Base-by-base conservation (phyloP, 495 filamentous ascomycete genomes). In the Corynascus novoguineensis region DNA sequence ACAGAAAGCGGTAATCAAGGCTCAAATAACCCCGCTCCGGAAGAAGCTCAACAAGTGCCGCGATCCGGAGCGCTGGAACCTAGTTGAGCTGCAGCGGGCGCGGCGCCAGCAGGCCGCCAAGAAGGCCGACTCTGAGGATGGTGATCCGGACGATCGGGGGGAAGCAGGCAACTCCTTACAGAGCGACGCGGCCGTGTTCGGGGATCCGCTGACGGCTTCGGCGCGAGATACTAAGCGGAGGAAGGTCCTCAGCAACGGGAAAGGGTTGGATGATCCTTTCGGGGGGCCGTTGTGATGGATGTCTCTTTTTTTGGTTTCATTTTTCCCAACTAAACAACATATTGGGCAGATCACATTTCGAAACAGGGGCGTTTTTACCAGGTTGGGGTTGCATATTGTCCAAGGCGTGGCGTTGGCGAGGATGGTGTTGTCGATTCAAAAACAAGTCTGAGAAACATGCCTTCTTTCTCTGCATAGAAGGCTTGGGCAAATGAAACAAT, bases 31-130 rank as follows among this genome's bases (percentile, higher is more conserved):
- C 41, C 81, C 71, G 32, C 63, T 92, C 10, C 79, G 75, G 21
- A 89, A 85, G 71, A 95, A 93, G 71, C 74, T 95, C 14, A 82
- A 81, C 40, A 84, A 85, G 55, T 95, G 90, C 68, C 81, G 85
- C 54, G 89, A 95, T 61, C 88, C 89, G 1, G 78, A 81, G 34
- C 80, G 83, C 41, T 77, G 73, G 49, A 83, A 88, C 66, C 60
- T 87, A 42, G 78, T 84, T 10, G 76, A 77, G 38, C 62, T 83
- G 29, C 81, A 86, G 60, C 73, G 74, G 50, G 77, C 73, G 25
- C 68, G 71, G 35, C 64, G 75, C 50, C 72, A 76, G 48, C 66
- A 72, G 53, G 66, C 70, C 3, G 19, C 62, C 37, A 80, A 78
- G 63, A 70, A 75, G 52, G 68, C 74, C 29, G 73, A 61, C 21